A percentile compares a stretch with the other conserved stretches of the same genome.
Conservation (phyloP, 768 basidiomycete species). For the Chalciporus chontae region DNA sequence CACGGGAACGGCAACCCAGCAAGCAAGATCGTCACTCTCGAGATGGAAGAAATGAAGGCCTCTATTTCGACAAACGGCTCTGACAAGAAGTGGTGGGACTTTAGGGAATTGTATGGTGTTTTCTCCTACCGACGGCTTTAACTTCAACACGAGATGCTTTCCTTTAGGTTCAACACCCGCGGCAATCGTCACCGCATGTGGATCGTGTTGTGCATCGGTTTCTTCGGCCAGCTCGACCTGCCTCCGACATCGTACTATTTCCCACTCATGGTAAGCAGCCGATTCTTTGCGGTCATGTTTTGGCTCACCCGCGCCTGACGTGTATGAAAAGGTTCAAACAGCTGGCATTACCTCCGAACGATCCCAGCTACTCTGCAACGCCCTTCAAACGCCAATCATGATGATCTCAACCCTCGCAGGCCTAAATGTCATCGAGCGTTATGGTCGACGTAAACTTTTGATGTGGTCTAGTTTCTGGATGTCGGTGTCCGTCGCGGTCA, state of each 20-base stretch:
- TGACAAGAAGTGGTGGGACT: conserved; percentile 38
- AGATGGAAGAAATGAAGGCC: conserved; percentile 31
- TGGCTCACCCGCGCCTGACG: not conserved
- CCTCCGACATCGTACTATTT: conserved; percentile 29
- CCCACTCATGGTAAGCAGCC: conserved; percentile 21
- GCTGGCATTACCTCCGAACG: conserved; percentile 33
- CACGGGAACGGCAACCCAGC: conserved; percentile 30
- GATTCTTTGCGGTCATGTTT: too few species aligned
- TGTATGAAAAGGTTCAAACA: conserved; percentile 20
- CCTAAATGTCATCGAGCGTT: conserved; percentile 29
- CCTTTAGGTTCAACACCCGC: conserved; percentile 16
- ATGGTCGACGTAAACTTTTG: conserved; percentile 31
- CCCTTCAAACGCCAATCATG: conserved; percentile 31
- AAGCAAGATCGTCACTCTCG: conserved; percentile 27
- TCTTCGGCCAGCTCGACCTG: conserved; percentile 21
- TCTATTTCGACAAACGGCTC: conserved; percentile 26
- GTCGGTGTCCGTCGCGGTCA: conserved; percentile 27
- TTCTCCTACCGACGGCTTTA: not conserved
- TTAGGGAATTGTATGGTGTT: conserved; percentile 16
- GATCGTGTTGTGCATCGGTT: conserved; percentile 14
- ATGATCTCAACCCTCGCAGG: conserved; percentile 33
- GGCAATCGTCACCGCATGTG: conserved; percentile 20
- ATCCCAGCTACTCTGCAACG: conserved; percentile 25
- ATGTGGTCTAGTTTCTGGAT: conserved; percentile 28
- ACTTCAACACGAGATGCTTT: too few species aligned